These are phyloP conservation scores for Picochlorum costavermella DNA, from an alignment of 139 green algal genomes.

Conservation along the genomic window DNA sequence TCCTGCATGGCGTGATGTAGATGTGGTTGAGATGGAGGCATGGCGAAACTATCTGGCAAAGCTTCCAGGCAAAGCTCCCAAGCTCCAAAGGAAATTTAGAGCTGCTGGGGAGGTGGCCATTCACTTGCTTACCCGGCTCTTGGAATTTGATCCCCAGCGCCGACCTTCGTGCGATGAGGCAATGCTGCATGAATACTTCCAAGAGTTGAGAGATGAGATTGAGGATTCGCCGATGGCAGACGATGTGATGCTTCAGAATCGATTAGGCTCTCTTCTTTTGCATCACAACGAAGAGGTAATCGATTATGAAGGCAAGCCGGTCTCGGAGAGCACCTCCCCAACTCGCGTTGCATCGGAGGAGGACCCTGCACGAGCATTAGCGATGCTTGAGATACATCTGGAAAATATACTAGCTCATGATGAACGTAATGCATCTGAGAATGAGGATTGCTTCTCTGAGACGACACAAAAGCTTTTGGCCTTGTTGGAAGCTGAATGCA, in stretches of 20 bases:
- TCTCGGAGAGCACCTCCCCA: not conserved
- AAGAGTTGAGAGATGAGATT: not conserved
- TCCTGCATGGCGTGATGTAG: conserved; percentile 69
- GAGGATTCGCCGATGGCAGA: not conserved
- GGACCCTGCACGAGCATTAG: conserved; percentile 27
- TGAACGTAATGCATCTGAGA: not conserved
- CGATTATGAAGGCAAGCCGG: too few relatives aligned
- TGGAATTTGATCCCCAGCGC: conserved; percentile 76
- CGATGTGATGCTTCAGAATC: not conserved
- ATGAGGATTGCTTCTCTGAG: not conserved
- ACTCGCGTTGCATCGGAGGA: not conserved
- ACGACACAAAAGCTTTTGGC: conserved; percentile 26
- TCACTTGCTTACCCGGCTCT: conserved; percentile 73
- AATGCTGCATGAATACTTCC: conserved; percentile 76
- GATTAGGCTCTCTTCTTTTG: too few relatives aligned
- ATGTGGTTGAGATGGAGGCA: conserved; percentile 38
- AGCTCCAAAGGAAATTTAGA: conserved; percentile 49
- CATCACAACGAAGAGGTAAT: too few relatives aligned
- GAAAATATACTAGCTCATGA: not conserved
- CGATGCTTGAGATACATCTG: conserved; percentile 42
- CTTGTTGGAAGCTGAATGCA: conserved; percentile 51
- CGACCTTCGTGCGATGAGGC: conserved; percentile 57
- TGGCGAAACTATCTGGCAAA: conserved; percentile 73
- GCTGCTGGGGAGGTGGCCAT: conserved; percentile 61
- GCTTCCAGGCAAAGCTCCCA: conserved; percentile 45